phyloP scores from a whole-genome alignment of 2,329 filamentous ascomycete genomes.

The Aspergillus sp. region DNA sequence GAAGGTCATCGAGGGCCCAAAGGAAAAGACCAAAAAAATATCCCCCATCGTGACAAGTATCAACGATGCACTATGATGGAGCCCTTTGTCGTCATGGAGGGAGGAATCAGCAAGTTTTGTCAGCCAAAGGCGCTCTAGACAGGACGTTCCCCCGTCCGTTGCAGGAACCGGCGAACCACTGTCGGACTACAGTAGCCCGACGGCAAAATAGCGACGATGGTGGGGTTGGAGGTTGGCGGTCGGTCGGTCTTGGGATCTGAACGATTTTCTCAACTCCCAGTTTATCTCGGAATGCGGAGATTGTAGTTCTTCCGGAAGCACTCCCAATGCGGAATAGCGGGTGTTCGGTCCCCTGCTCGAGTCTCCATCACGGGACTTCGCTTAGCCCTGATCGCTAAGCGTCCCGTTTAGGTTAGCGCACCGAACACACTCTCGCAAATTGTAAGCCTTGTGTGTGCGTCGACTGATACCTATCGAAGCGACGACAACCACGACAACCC shows the following conservation, averaged over 20 bases:
- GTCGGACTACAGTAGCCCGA: slow-evolving; percentile 35
- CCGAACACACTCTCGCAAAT: slow-evolving; percentile 39
- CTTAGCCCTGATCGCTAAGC: slow-evolving; percentile 41
- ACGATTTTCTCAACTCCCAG: not conserved
- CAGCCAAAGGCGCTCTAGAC: slow-evolving; percentile 17
- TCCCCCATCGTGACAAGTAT: not conserved
- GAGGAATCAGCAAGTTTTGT: slow-evolving; percentile 15
- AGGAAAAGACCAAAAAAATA: not conserved
- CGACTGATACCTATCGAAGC: slow-evolving; percentile 34
- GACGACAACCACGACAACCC: slow-evolving; percentile 45
- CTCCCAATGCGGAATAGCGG: slow-evolving; percentile 18
- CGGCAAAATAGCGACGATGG: slow-evolving; percentile 14
- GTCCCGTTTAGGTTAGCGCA: slow-evolving; percentile 36
- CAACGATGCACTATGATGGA: slow-evolving; percentile 15
- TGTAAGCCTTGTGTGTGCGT: slow-evolving; percentile 36
- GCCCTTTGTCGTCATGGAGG: slow-evolving; percentile 15
- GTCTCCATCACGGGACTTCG: slow-evolving; percentile 33
- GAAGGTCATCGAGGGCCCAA: not conserved
- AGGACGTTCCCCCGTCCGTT: not conserved
- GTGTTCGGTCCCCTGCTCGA: not conserved
- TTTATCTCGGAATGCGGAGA: slow-evolving; percentile 15
- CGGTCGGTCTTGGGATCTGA: not conserved
- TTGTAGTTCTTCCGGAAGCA: slow-evolving; percentile 8
- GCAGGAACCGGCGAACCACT: slow-evolving; percentile 12
- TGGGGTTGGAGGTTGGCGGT: slow-evolving; percentile 15